Evolutionary conservation across 192 early-diverging fungal species (phyloP).

Genomic region (Backusella liffmaniae): DNA sequence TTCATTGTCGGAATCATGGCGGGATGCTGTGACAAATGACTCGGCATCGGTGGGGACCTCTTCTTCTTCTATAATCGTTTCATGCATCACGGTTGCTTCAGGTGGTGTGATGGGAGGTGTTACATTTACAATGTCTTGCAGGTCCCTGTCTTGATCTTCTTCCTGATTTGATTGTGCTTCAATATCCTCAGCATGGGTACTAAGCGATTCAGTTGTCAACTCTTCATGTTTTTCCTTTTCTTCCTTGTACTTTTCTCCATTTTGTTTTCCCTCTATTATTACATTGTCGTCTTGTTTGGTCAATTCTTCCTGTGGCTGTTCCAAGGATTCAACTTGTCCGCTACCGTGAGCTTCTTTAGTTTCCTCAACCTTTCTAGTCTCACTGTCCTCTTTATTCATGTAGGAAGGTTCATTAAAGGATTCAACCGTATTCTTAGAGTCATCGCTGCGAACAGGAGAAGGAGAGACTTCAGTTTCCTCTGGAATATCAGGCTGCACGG

Average conservation of each 20-base stretch:
- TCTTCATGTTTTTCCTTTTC: too few relatives aligned
- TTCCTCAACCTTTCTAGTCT: neutral
- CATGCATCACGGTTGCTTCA: neutral
- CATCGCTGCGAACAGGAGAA: neutral
- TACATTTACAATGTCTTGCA: neutral
- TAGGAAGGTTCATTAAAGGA: slow-evolving; percentile 9
- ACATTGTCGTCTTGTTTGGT: neutral
- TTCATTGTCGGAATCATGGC: neutral
- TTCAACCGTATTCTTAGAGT: neutral
- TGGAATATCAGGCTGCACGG: neutral
- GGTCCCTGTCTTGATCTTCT: neutral
- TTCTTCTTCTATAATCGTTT: neutral
- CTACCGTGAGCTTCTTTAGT: neutral
- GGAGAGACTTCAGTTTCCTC: neutral
- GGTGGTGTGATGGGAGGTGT: neutral
- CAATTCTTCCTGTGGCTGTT: neutral
- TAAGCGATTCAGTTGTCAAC: neutral
- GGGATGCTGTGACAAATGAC: slow-evolving; percentile 6
- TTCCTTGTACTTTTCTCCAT: too few relatives aligned
- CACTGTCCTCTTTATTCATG: neutral
- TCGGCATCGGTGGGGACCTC: slow-evolving; percentile 1
- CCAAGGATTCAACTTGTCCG: neutral
- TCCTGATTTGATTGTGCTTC: neutral
- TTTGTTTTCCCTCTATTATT: neutral
- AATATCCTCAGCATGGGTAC: neutral